Percentiles rank a stretch among this genome's conserved stretches.
Evolutionary conservation across 192 early-diverging fungal genomes (phyloP).

Genomic region (Dissophora ornata): DNA sequence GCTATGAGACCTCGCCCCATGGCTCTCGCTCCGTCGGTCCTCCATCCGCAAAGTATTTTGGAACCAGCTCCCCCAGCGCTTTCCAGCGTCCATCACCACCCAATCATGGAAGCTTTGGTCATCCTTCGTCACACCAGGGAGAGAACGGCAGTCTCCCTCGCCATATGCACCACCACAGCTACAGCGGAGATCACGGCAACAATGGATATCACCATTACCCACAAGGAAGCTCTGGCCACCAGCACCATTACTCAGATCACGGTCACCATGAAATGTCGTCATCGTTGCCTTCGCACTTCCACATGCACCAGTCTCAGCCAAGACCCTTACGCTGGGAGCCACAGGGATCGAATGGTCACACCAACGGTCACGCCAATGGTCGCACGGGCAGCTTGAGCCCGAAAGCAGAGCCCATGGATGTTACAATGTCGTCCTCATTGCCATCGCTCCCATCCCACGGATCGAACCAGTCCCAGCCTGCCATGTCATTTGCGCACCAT

Average conservation of each 20-base stretch:
- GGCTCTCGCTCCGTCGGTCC: constrained; percentile 29
- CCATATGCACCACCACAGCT: constrained; percentile 45
- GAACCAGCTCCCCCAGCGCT: constrained; percentile 38
- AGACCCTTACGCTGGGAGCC: constrained; percentile 49
- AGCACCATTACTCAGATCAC: constrained; percentile 35
- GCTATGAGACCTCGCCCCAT: constrained; percentile 35
- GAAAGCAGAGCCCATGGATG: constrained; percentile 48
- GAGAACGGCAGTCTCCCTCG: constrained; percentile 9
- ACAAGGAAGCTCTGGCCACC: constrained; percentile 25
- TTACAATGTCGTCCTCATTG: constrained; percentile 37
- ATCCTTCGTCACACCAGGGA: constrained; percentile 29
- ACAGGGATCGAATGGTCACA: constrained; percentile 24
- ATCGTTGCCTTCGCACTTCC: constrained; percentile 47
- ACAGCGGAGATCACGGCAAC: constrained; percentile 16
- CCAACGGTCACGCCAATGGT: constrained; percentile 14
- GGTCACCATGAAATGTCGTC: constrained; percentile 51
- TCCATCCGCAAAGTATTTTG: constrained; percentile 49
- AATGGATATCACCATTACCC: constrained; percentile 30
- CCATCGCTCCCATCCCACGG: constrained; percentile 17
- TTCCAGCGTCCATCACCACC: constrained; percentile 29
- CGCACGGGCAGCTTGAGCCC: constrained; percentile 37
- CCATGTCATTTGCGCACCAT: constrained; percentile 32
- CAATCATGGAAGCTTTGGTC: not conserved
- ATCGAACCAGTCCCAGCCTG: not conserved
- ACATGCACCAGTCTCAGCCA: constrained; percentile 27